A percentile compares a stretch with the other conserved stretches of the same genome.
Conservation (phyloP, 257 asterid genomes). For the Jacaranda copaia region DNA sequence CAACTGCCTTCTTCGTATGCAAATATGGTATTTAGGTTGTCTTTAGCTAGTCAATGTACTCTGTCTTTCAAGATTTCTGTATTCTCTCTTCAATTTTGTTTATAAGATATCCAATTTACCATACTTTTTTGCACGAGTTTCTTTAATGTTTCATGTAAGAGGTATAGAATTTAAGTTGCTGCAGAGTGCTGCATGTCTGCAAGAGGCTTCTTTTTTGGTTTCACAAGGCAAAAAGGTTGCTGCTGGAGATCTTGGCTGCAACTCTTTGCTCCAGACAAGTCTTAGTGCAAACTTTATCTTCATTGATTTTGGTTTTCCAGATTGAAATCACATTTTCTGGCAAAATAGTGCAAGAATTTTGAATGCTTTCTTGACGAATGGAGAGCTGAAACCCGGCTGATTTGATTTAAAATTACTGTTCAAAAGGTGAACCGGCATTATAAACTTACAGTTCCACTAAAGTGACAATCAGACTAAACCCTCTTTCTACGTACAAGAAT, state of each 20-base stretch:
- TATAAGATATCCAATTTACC: neutral
- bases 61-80: neutral
- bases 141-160: neutral
- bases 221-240: neutral
- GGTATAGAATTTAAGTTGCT: neutral
- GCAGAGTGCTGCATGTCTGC: neutral
- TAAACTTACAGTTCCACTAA: no score
- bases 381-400: no score
- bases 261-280: neutral
- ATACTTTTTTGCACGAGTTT: neutral
- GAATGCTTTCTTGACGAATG: neutral
- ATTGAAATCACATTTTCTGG: neutral
- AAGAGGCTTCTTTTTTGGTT: neutral
- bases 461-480: no score
- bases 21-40: neutral
- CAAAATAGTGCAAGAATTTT: neutral
- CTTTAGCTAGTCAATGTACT: neutral
- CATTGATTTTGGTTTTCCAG: neutral
- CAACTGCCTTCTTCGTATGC: neutral
- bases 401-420: no score
- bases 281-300: neutral
- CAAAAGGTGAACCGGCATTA: no score
- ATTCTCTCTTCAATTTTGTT: neutral
- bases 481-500: no score
- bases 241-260: neutral